Evolutionary conservation across 192 early-diverging fungal genomes (phyloP).

Genomic region (Spinellus fusiger): DNA sequence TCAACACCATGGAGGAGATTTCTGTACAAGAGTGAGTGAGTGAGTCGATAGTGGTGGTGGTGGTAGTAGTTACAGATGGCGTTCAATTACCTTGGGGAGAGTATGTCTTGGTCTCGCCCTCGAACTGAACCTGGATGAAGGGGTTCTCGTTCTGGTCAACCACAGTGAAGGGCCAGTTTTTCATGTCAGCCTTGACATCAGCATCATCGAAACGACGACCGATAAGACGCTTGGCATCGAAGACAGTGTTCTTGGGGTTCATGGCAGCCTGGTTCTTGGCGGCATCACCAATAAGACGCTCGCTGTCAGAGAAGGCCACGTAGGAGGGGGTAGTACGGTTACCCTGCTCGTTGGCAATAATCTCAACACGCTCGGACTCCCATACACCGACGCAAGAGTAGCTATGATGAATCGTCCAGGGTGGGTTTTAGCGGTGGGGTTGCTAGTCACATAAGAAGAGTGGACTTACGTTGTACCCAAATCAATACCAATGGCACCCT

Average conservation of each 20-base stretch:
- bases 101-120: slow-evolving; percentile 78
- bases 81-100: slow-evolving; percentile 58
- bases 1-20: slow-evolving; percentile 71
- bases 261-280: slow-evolving; percentile 89
- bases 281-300: slow-evolving; percentile 82
- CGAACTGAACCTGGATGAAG: slow-evolving; percentile 75
- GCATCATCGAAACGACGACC: slow-evolving; percentile 83
- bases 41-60: not conserved
- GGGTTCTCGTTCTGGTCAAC: slow-evolving; percentile 63
- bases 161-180: slow-evolving; percentile 84
- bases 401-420: slow-evolving; percentile 93
- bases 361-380: slow-evolving; percentile 93
- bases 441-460: not conserved
- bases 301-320: slow-evolving; percentile 73
- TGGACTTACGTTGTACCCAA: slow-evolving; percentile 49
- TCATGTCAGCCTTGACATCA: slow-evolving; percentile 73
- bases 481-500: slow-evolving; percentile 38
- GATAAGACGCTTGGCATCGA: slow-evolving; percentile 88
- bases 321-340: slow-evolving; percentile 86
- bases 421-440: not conserved
- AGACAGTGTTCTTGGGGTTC: slow-evolving; percentile 89
- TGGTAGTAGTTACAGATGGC: not conserved
- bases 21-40: slow-evolving; percentile 19
- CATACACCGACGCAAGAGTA: slow-evolving; percentile 89
- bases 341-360: slow-evolving; percentile 91